These are phyloP conservation scores for Mortierella hygrophila DNA, from an alignment of 192 early-diverging fungal species.

Conservation along the genomic window DNA sequence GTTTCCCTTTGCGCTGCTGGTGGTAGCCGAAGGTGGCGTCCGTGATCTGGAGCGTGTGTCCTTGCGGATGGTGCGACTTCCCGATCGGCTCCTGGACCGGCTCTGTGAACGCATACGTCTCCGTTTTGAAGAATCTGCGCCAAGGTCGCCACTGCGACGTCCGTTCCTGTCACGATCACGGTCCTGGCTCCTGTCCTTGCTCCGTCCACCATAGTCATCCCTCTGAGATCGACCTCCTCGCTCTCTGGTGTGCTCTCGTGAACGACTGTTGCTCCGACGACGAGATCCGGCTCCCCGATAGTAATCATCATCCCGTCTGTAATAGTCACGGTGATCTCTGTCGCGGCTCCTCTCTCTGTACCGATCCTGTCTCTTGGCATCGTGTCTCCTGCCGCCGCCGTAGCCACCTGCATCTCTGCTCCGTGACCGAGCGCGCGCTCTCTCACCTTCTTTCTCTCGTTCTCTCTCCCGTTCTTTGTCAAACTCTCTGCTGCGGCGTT, in stretches of 20 bases:
- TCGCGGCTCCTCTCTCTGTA: slow-evolving; percentile 26
- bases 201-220: slow-evolving; percentile 20
- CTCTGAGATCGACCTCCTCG: slow-evolving; percentile 7
- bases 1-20: background rate
- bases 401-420: slow-evolving; percentile 20
- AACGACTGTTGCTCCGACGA: slow-evolving; percentile 42
- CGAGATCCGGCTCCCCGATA: slow-evolving; percentile 27
- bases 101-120: slow-evolving; percentile 20
- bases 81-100: slow-evolving; percentile 34
- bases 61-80: slow-evolving; percentile 8
- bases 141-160: slow-evolving; percentile 5
- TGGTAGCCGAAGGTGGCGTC: slow-evolving; percentile 1
- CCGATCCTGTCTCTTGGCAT: slow-evolving; percentile 19
- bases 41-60: slow-evolving; percentile 23
- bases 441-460: background rate
- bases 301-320: slow-evolving; percentile 17
- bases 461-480: slow-evolving; percentile 40
- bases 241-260: slow-evolving; percentile 36
- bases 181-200: slow-evolving; percentile 24
- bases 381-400: slow-evolving; percentile 10
- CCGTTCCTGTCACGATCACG: slow-evolving; percentile 16
- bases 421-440: slow-evolving; percentile 12
- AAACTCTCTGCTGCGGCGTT: slow-evolving; percentile 25
- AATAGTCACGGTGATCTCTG: slow-evolving; percentile 15
- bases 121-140: slow-evolving; percentile 12